These are phyloP conservation scores for Entoloma clypeatum DNA, from an alignment of 1,284 basidiomycete genomes.

Conservation along the genomic window DNA sequence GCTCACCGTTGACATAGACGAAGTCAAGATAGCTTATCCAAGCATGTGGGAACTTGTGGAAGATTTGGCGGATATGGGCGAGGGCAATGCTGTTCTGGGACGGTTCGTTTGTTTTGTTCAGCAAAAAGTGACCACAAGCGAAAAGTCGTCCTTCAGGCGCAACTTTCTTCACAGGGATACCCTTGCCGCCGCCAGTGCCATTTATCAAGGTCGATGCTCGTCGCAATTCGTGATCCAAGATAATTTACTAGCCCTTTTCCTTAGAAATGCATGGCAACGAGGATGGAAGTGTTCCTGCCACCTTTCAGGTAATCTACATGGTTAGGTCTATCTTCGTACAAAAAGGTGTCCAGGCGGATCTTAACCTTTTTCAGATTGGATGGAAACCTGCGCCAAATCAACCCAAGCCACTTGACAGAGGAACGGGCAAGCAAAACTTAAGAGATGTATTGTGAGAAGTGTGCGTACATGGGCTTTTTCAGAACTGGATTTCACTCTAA, in stretches of 20 bases:
- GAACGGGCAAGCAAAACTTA: conserved; percentile 77
- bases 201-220: conserved; percentile 73
- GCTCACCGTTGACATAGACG: conserved; percentile 94
- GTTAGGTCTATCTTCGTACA: conserved; percentile 40
- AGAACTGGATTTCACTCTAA: neutral
- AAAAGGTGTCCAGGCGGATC: conserved; percentile 7
- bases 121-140: no score
- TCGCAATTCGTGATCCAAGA: neutral
- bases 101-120: conserved; percentile 40
- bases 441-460: conserved; percentile 80
- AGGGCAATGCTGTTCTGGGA: conserved; percentile 88
- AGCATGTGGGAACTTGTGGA: conserved; percentile 96
- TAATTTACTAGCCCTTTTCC: neutral
- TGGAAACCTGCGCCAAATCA: conserved; percentile 92
- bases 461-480: neutral
- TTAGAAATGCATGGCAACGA: conserved; percentile 82
- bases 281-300: conserved; percentile 87
- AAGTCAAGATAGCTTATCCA: conserved; percentile 88
- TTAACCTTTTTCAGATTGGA: conserved; percentile 69
- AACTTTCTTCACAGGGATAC: conserved; percentile 82
- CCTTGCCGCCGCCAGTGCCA: conserved; percentile 85
- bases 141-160: no score
- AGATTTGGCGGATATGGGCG: conserved; percentile 95
- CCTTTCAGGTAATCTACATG: conserved; percentile 95
- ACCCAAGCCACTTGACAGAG: conserved; percentile 81